These are phyloP conservation scores for Crithidia fasciculata DNA, from an alignment of 208 protist species.

Conservation along the genomic window DNA sequence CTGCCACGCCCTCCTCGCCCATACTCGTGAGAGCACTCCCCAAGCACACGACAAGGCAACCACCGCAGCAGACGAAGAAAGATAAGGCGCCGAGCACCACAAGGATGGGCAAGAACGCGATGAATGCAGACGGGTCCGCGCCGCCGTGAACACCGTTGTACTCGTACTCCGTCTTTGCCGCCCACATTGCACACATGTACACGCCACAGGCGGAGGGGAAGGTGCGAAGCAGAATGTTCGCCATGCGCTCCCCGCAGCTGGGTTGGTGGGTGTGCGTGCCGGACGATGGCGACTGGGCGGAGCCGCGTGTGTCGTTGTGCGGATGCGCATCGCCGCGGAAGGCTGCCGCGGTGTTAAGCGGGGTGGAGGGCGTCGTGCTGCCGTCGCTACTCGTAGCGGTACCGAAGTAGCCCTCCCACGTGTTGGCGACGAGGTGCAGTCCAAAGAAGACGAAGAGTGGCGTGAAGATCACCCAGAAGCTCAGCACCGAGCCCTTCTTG, in stretches of 20 bases:
- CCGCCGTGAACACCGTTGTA: slow-evolving; percentile 33
- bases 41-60: slow-evolving; percentile 26
- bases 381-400: background rate
- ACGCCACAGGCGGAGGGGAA: slow-evolving; percentile 39
- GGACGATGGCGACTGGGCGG: background rate
- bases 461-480: slow-evolving; percentile 65
- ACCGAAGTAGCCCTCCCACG: slow-evolving; percentile 10
- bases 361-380: background rate
- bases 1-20: background rate
- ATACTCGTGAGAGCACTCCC: background rate
- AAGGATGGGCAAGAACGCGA: slow-evolving; percentile 52
- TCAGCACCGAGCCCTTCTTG: slow-evolving; percentile 14
- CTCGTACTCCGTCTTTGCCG: slow-evolving; percentile 52
- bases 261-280: background rate
- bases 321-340: background rate
- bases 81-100: slow-evolving; percentile 27
- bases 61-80: slow-evolving; percentile 33
- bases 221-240: slow-evolving; percentile 16
- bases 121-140: slow-evolving; percentile 44
- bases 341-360: background rate
- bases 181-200: slow-evolving; percentile 65
- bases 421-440: slow-evolving; percentile 4
- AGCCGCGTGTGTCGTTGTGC: background rate
- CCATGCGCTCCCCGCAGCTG: slow-evolving; percentile 19
- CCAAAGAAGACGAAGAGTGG: slow-evolving; percentile 55